These are phyloP conservation scores for Dendrobium huoshanense DNA, from an alignment of 106 monocot species.

Conservation along the genomic window DNA sequence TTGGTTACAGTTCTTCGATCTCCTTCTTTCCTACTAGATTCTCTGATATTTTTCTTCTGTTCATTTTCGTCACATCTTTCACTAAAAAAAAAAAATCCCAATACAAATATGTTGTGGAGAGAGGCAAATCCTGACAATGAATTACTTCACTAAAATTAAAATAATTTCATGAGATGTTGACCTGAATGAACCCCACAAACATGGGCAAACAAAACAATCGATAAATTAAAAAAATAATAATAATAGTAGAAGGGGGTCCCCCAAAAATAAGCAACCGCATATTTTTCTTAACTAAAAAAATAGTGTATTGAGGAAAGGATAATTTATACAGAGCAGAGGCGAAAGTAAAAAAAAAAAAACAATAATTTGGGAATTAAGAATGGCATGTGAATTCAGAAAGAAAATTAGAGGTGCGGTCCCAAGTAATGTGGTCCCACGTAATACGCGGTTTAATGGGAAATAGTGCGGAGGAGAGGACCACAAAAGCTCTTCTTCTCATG, in stretches of 20 bases:
- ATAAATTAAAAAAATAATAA: not conserved
- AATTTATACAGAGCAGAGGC: not conserved
- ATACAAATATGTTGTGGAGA: too few relatives aligned
- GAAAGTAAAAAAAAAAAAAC: not conserved
- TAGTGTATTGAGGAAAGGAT: not conserved
- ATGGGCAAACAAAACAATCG: not conserved
- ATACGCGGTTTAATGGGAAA: constrained; percentile 10
- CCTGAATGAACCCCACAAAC: not conserved
- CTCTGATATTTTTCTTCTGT: too few relatives aligned
- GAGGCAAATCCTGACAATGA: too few relatives aligned
- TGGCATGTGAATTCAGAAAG: not conserved
- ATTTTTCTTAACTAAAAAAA: not conserved
- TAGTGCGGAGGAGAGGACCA: constrained; percentile 3
- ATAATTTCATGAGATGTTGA: not conserved
- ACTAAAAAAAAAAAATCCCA: too few relatives aligned
- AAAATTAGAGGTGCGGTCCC: not conserved
- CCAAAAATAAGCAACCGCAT: not conserved
- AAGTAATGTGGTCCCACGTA: not conserved
- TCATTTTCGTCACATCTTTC: too few relatives aligned
- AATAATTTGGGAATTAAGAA: constrained; percentile 2
- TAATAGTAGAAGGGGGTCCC: not conserved
- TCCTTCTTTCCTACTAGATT: too few relatives aligned
- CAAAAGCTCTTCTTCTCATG: not conserved
- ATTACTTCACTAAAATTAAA: not conserved
- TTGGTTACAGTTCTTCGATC: too few relatives aligned